Evolutionary conservation across 306 rosid genomes (phyloP).

Genomic region (Cotoneaster glaucophyllus): DNA sequence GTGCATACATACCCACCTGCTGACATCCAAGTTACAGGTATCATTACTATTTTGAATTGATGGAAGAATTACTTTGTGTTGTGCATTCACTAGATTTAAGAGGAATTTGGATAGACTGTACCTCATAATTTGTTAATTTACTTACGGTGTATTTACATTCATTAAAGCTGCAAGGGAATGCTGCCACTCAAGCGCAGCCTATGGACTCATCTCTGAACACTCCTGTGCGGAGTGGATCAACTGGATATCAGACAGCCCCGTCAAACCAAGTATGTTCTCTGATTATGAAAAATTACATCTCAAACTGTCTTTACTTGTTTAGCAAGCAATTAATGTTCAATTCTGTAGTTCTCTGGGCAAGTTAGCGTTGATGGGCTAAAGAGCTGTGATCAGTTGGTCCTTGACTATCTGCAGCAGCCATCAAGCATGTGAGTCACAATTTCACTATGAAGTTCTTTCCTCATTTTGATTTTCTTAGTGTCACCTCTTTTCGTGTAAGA

Average conservation of each 20-base stretch:
- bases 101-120: background rate
- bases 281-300: background rate
- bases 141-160: background rate
- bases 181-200: constrained; percentile 27
- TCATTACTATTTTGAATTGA: background rate
- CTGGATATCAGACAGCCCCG: constrained; percentile 42
- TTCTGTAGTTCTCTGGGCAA: constrained; percentile 51
- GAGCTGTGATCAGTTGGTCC: constrained; percentile 59
- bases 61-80: background rate
- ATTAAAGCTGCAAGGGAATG: constrained; percentile 44
- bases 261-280: constrained; percentile 47
- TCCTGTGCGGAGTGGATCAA: constrained; percentile 33
- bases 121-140: background rate
- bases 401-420: constrained; percentile 73
- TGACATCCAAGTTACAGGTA: constrained; percentile 52
- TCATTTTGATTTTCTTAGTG: background rate
- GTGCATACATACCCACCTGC: constrained; percentile 75
- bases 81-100: background rate
- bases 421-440: constrained; percentile 57
- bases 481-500: background rate
- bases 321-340: constrained; percentile 12
- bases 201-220: constrained; percentile 39
- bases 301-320: constrained; percentile 2
- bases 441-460: background rate
- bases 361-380: constrained; percentile 52